Percentiles rank a stretch among this genome's conserved stretches.
Evolutionary conservation across 2,329 filamentous ascomycete genomes (phyloP).

Genomic region (Neophaeococcomyces mojaviensis): DNA sequence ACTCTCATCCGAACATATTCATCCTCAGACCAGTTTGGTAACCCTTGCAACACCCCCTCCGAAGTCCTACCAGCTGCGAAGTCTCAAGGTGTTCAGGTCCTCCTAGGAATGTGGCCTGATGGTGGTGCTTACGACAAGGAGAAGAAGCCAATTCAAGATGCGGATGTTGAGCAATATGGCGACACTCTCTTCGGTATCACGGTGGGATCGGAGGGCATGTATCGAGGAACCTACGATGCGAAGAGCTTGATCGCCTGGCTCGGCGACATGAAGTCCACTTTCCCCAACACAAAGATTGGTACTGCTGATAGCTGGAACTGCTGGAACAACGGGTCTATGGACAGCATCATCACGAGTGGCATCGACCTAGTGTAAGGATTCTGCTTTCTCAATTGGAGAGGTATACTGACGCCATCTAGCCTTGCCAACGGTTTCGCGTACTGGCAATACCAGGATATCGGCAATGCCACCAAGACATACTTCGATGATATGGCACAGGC

Average conservation of each 20-base stretch:
- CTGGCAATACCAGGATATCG: conserved; percentile 58
- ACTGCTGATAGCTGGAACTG: conserved; percentile 70
- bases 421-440: conserved; percentile 65
- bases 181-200: conserved; percentile 61
- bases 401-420: conserved; percentile 21
- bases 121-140: conserved; percentile 56
- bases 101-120: conserved; percentile 66
- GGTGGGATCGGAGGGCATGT: conserved; percentile 63
- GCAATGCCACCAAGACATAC: conserved; percentile 55
- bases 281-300: conserved; percentile 50
- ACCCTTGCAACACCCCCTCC: conserved; percentile 52
- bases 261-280: conserved; percentile 51
- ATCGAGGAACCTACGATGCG: conserved; percentile 60
- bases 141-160: conserved; percentile 48
- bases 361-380: conserved; percentile 50
- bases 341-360: conserved; percentile 52
- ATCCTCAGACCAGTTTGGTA: conserved; percentile 43
- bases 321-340: conserved; percentile 59
- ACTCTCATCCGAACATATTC: conserved; percentile 61
- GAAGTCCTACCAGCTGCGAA: conserved; percentile 60
- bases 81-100: conserved; percentile 56
- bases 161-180: conserved; percentile 39
- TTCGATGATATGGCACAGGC: conserved; percentile 62
- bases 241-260: conserved; percentile 55
- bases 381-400: neutral